Evolutionary conservation across 177 flowering plant species (phyloP), one percentile per base, ranked within the genome.

Genomic region (Telopea speciosissima): DNA sequence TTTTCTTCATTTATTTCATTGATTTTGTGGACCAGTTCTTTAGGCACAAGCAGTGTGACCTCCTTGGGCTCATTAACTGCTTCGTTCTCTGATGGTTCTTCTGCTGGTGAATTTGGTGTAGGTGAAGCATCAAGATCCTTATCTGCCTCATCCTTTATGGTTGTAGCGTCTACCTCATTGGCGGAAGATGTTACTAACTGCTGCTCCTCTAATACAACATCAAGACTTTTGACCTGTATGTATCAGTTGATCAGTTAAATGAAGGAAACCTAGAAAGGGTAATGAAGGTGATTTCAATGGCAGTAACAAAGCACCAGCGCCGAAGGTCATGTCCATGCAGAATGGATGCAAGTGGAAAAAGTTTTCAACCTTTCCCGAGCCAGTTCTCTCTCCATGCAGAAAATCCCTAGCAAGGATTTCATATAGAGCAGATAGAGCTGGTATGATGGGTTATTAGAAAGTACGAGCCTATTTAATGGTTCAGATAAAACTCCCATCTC

Each of bases 71-170:
- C 23, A 19, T 59, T 73, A 45, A 56, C 45, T 73, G 36, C 71
- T 67, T 69, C 72, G 14, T 49, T 19, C 61, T 23, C 36, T 60
- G 66, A 16, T 28, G 52, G 65, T 73, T 73, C 81, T 68, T 77
- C 54, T 12, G 54, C 54, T 49, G 54, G 54, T 16, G 19, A 12
- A 44, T 24, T 44, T 61, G 68, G 63, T 17, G 25, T 60, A 58
- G 68, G 62, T 72, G 62, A 65, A 60, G 33, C 70, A 49, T 60
- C 56, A 22, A 63, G 56, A 62, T 49, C 19, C 54, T 13, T 49
- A 49, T 49, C 14, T 12, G 54, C 54, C 54, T 42, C 74, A 49
- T 66, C 73, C 63, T 73, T 75, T 52, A 49, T 42, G 40, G 17
- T 52, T 24, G 45, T 45, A 24, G 25, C 56, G 62, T 78, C 75